Evolutionary conservation across 192 early-diverging fungal genomes (phyloP).

Genomic region (Linnemannia schmuckeri): DNA sequence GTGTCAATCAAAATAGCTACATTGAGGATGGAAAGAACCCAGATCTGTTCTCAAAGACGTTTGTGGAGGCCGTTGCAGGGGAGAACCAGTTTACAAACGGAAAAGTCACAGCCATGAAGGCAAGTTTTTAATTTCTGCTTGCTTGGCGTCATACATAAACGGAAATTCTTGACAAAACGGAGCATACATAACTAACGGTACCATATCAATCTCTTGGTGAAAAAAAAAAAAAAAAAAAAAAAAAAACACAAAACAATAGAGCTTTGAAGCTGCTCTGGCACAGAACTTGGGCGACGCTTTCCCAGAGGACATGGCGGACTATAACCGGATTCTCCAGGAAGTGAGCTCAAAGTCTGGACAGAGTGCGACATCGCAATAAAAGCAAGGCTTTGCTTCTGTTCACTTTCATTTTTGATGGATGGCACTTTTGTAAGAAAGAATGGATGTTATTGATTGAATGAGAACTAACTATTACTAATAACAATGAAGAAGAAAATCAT

Average conservation of each 20-base stretch:
- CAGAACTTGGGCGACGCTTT: constrained; percentile 39
- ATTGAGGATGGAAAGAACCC: constrained; percentile 67
- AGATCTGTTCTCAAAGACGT: constrained; percentile 66
- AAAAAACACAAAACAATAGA: constrained; percentile 21
- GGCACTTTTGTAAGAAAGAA: not conserved
- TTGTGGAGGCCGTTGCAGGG: constrained; percentile 63
- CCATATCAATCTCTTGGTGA: not conserved
- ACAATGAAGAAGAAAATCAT: not conserved
- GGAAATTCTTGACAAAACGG: no score
- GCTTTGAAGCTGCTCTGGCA: constrained; percentile 39
- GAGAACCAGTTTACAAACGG: constrained; percentile 71
- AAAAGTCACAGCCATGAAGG: constrained; percentile 65
- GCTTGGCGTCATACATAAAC: no score
- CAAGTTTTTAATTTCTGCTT: constrained; percentile 9
- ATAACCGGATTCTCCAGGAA: constrained; percentile 16
- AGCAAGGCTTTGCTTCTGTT: not conserved
- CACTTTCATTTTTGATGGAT: not conserved
- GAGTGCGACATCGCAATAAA: not conserved
- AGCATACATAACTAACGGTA: no score
- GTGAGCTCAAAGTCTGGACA: not conserved
- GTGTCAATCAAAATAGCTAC: constrained; percentile 38
- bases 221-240: constrained; percentile 4
- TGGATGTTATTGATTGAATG: not conserved
- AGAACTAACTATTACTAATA: not conserved
- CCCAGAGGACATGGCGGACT: constrained; percentile 45